These are phyloP conservation scores for Phylloporus sp. DNA, from an alignment of 768 basidiomycete genomes.

Conservation along the genomic window DNA sequence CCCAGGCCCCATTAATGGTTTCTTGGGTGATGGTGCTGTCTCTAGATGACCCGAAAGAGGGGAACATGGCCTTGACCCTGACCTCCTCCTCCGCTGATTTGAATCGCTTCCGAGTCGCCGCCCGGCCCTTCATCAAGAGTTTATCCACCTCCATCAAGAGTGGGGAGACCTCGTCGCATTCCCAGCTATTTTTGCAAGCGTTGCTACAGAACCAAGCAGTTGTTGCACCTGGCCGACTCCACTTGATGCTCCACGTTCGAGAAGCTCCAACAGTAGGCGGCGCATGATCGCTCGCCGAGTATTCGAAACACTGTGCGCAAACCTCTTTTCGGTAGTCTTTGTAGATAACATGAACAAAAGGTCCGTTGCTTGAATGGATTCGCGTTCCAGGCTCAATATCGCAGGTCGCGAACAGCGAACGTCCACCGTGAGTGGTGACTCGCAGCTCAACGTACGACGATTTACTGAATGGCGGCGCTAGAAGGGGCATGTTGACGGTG, in stretches of 20 bases:
- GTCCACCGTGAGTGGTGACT: constrained; percentile 46
- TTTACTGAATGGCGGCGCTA: background rate
- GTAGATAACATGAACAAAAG: constrained; percentile 57
- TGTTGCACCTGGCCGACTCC: constrained; percentile 28
- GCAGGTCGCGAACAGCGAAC: constrained; percentile 47
- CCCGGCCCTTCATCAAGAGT: constrained; percentile 35
- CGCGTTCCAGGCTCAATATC: constrained; percentile 41
- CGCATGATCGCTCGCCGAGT: constrained; percentile 36
- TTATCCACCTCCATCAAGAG: constrained; percentile 32
- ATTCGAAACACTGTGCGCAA: constrained; percentile 62
- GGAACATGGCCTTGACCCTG: constrained; percentile 18
- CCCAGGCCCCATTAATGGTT: constrained; percentile 46
- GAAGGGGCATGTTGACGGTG: constrained; percentile 7
- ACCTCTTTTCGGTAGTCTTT: constrained; percentile 65
- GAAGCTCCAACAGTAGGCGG: constrained; percentile 15
- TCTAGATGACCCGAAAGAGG: constrained; percentile 7
- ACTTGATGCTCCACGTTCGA: constrained; percentile 44
- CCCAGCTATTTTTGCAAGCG: constrained; percentile 45
- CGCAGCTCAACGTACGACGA: constrained; percentile 20
- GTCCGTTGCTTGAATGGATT: constrained; percentile 42
- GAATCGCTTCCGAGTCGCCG: constrained; percentile 27
- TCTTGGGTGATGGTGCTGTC: constrained; percentile 34
- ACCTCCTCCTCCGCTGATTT: constrained; percentile 20
- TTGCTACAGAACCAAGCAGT: constrained; percentile 59
- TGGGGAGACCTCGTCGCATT: constrained; percentile 31